Conservation (phyloP, 805 yeast species). For the Barnettozyma sucrosica region DNA sequence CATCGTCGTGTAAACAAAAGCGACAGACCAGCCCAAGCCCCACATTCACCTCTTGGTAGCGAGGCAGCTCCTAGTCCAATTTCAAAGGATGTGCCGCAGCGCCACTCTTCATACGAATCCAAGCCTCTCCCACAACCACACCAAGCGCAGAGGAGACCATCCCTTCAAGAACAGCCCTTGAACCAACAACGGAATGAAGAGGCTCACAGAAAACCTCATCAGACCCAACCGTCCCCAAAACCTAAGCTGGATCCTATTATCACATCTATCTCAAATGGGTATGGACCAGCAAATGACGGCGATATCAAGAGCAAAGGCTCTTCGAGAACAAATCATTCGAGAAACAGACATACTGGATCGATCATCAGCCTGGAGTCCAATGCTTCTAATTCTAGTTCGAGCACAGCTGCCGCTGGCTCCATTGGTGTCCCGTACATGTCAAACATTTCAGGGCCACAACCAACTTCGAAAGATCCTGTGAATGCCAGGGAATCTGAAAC, state of each 20-base stretch:
- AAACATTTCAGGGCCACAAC: not conserved
- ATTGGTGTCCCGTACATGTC: not conserved
- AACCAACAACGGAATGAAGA: constrained; percentile 2
- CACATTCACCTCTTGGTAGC: constrained; percentile 11
- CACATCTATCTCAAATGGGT: not conserved
- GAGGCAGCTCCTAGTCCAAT: not conserved
- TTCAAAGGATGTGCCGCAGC: not conserved
- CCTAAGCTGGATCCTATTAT: not conserved
- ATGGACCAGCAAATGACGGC: not conserved
- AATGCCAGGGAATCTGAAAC: not conserved
- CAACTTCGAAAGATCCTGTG: not conserved
- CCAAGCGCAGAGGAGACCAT: constrained; percentile 2
- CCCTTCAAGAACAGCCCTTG: constrained; percentile 1
- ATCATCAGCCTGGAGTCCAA: constrained; percentile 13
- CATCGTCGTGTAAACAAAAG: constrained; percentile 24
- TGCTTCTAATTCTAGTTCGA: not conserved
- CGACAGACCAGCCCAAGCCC: constrained; percentile 4
- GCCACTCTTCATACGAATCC: not conserved
- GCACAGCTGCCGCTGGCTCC: not conserved
- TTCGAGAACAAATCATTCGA: constrained; percentile 28
- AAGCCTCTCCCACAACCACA: constrained; percentile 21
- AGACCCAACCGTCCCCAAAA: not conserved
- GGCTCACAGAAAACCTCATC: constrained; percentile 5
- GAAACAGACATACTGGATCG: constrained; percentile 31
- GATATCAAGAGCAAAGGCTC: not conserved